phyloP scores from a whole-genome alignment of 345 rosid genomes.

The Carallia brachiata region DNA sequence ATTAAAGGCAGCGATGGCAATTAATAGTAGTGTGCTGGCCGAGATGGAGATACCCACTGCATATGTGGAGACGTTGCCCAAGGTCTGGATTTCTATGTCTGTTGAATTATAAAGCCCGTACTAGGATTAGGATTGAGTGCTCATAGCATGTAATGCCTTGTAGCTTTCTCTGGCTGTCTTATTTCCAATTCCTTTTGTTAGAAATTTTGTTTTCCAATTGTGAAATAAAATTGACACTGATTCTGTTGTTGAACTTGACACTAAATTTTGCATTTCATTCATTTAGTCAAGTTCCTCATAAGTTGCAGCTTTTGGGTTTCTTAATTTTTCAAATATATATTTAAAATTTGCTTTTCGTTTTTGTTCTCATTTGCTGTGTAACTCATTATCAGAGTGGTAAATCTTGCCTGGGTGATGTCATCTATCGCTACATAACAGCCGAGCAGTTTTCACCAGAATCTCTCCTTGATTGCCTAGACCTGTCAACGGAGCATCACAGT shows the following conservation, averaged over 20 bases:
- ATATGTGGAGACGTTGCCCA: constrained; percentile 27
- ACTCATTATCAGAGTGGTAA: constrained; percentile 55
- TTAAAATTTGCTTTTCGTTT: not conserved
- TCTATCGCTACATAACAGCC: constrained; percentile 75
- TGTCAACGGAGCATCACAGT: constrained; percentile 80
- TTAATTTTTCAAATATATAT: no score
- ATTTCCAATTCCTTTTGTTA: not conserved
- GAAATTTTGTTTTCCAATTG: not conserved
- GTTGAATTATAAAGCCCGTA: not conserved
- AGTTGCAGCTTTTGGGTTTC: no score
- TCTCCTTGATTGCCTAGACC: constrained; percentile 83
- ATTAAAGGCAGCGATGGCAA: constrained; percentile 33
- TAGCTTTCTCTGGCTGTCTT: no score
- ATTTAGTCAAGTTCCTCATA: no score
- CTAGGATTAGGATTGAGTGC: not conserved
- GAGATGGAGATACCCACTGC: constrained; percentile 28
- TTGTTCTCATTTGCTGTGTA: not conserved
- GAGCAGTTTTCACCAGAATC: constrained; percentile 80
- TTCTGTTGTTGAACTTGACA: not conserved
- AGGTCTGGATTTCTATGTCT: constrained; percentile 15
- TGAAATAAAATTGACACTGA: no score
- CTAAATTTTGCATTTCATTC: no score
- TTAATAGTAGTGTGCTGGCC: constrained; percentile 18
- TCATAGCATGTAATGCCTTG: no score
- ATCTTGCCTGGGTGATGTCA: constrained; percentile 75